These are phyloP conservation scores for Panicum virgatum DNA, from an alignment of 202 grass and related monocot species.

Conservation along the genomic window DNA sequence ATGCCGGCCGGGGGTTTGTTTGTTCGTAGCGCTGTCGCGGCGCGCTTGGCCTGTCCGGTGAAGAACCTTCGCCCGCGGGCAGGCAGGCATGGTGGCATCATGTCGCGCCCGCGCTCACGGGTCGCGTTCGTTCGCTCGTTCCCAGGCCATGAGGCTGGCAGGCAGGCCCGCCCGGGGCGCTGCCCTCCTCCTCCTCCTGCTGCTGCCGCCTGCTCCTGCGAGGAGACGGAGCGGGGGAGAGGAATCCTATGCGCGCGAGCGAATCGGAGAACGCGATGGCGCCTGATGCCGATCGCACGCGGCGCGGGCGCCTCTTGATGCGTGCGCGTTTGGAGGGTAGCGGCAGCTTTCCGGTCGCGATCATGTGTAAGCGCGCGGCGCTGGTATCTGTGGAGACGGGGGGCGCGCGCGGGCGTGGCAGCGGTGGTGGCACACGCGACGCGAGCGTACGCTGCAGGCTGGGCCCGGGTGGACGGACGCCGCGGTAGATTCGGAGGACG, in stretches of 20 bases:
- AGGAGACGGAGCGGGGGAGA: not conserved
- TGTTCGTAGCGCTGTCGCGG: slow-evolving; percentile 52
- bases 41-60: slow-evolving; percentile 38
- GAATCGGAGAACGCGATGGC: too few species aligned
- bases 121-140: not conserved
- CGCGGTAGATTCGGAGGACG: too few species aligned
- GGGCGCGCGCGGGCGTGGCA: not conserved
- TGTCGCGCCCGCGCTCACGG: slow-evolving; percentile 29
- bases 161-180: too few species aligned
- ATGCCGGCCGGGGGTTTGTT: slow-evolving; percentile 1
- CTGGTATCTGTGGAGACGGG: not conserved
- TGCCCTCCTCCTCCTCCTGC: too few species aligned
- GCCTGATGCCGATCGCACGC: not conserved
- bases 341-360: slow-evolving; percentile 26
- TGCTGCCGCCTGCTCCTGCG: too few species aligned
- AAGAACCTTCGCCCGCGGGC: slow-evolving; percentile 47
- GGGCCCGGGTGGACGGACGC: too few species aligned
- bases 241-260: slow-evolving; percentile 44
- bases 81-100: not conserved
- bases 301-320: slow-evolving; percentile 14
- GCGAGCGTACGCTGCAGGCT: too few species aligned
- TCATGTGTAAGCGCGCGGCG: slow-evolving; percentile 2
- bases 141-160: not conserved
- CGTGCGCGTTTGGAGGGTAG: slow-evolving; percentile 41
- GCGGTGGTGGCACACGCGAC: too few species aligned